A percentile compares a stretch with the other conserved stretches of the same genome.
phyloP scores from a whole-genome alignment of 2,329 filamentous ascomycete genomes.

The Ophiocordyceps camponoti-rufipedis region DNA sequence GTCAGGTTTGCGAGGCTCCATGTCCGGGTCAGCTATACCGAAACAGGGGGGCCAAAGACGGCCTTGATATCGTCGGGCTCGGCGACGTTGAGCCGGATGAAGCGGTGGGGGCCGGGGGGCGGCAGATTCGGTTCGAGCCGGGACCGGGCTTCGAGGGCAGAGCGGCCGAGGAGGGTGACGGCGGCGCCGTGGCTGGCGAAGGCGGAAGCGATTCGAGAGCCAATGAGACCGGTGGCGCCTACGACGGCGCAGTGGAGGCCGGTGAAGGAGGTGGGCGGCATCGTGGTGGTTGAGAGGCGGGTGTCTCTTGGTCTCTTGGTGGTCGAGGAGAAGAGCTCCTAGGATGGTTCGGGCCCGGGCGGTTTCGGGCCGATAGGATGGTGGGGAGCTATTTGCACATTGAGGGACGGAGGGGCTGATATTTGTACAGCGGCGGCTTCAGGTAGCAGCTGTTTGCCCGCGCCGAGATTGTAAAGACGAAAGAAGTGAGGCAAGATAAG shows the following conservation, averaged over 20 bases:
- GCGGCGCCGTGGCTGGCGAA: slow-evolving; percentile 44
- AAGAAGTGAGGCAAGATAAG: background rate
- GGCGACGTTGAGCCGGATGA: slow-evolving; percentile 16
- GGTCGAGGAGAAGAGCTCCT: too few relatives aligned
- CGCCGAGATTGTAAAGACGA: background rate
- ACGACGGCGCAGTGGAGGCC: slow-evolving; percentile 43
- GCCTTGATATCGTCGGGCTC: slow-evolving; percentile 11
- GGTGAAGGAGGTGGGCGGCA: slow-evolving; percentile 8
- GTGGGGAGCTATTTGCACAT: too few relatives aligned
- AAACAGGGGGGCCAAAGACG: slow-evolving; percentile 8
- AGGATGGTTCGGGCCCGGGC: too few relatives aligned
- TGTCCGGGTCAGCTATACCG: background rate
- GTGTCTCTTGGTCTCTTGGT: too few relatives aligned
- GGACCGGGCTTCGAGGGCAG: slow-evolving; percentile 24
- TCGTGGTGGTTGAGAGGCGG: background rate
- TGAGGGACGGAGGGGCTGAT: too few relatives aligned
- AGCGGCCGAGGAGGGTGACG: slow-evolving; percentile 43
- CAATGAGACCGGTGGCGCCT: slow-evolving; percentile 54
- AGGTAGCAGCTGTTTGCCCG: too few relatives aligned
- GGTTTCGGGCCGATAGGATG: too few relatives aligned
- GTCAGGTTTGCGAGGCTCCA: background rate
- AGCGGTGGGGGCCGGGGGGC: slow-evolving; percentile 12
- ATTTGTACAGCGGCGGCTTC: too few relatives aligned
- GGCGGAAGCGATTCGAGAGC: slow-evolving; percentile 44
- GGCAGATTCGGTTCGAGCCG: slow-evolving; percentile 12